Base-by-base conservation (phyloP, 768 basidiomycete species). In the Naganishia onofrii region DNA sequence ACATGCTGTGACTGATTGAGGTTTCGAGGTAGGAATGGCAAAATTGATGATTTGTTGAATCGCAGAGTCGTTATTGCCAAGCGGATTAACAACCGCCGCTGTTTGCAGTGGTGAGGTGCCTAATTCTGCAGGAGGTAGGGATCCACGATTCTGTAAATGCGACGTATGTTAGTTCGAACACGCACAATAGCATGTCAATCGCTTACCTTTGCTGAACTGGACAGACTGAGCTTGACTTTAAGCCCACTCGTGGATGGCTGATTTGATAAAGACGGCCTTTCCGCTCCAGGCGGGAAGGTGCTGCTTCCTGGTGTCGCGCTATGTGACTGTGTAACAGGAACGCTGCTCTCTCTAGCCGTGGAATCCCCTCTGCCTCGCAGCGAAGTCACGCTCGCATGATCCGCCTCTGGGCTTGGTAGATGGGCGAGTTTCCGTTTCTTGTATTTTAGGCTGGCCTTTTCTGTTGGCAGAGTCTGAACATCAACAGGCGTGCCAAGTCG, bases 41-140 rank as follows among this genome's bases (percentile, higher is more conserved):
- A 78, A 78, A 67, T 79, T 77, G 58, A 78, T 75, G 69, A 57
- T 44, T 64, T 12, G 75, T 60, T 36, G 74, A 54, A 17, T 65
- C 44, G 42, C 73, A 70, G 54, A 55, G 0, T 54, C 60, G 17
- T 63, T 28, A 31, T 38, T 28, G 9, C 21, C 56, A 17, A 34
- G 31, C 31, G 17, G 29, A 51, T 12, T 51, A n/a, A 51, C 23
- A n/a, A n/a, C n/a, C n/a, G 19, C 48, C 48, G 34, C 32, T 10
- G 66, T 51, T 34, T 54, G 54, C 1, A 44, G 15, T 26, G 42
- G 31, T 1, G 46, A 48, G 15, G 34, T 46, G 9, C 36, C 29
- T n/a, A 66, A 13, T n/a, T 67, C 48, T 29, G 44, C 23, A 3
- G 56, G 51, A 36, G 60, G 48, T 21, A 36, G 7, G 10, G 36